phyloP scores from a whole-genome alignment of 106 monocot genomes.

The Gastrodia elata region DNA sequence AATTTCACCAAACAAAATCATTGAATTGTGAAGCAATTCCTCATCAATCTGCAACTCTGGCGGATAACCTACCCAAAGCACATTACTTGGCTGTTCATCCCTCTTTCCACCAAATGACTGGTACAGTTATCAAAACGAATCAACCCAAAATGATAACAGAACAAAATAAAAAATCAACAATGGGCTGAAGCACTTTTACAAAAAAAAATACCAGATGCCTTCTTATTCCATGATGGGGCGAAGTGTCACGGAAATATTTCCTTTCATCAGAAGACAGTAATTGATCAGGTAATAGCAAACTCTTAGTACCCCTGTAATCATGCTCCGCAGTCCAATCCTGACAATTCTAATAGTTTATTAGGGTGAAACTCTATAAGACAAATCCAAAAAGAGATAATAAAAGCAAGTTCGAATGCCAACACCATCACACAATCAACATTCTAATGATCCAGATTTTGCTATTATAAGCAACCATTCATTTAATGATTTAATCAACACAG shows the following conservation, averaged over 20 bases:
- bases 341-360: not conserved
- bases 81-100: constrained; percentile 55
- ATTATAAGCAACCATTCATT: not conserved
- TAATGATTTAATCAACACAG: not conserved
- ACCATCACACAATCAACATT: not conserved
- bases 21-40: constrained; percentile 80
- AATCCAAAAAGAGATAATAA: not conserved
- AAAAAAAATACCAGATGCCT: constrained; percentile 22
- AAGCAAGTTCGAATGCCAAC: not conserved
- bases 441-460: not conserved
- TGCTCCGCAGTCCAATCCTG: constrained; percentile 39
- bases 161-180: not conserved
- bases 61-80: constrained; percentile 76
- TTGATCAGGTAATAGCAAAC: constrained; percentile 4
- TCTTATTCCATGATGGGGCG: constrained; percentile 26
- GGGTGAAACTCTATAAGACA: not conserved
- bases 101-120: constrained; percentile 18
- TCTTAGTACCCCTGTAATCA: constrained; percentile 20
- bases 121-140: constrained; percentile 7
- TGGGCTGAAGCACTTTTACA: not conserved
- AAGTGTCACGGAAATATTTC: constrained; percentile 18
- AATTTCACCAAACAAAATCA: constrained; percentile 95
- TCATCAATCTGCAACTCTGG: constrained; percentile 65
- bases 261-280: constrained; percentile 16
- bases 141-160: not conserved